Base-by-base conservation (phyloP, 2,329 filamentous ascomycete genomes). In the Xylaria sp. region DNA sequence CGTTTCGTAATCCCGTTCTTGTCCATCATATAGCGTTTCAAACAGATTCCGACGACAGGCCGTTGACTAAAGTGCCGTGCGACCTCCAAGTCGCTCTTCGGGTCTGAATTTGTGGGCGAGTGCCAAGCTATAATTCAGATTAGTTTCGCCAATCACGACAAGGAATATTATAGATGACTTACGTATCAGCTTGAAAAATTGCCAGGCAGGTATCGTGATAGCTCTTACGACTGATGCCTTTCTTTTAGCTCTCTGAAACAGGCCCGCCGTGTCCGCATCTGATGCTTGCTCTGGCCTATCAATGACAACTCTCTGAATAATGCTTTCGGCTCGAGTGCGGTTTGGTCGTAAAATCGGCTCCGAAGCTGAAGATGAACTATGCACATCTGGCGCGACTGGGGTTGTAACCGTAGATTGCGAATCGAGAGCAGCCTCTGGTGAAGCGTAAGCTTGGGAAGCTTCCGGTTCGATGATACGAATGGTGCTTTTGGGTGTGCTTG, bases 131-230 rank as follows among this genome's bases (percentile, higher is more conserved):
- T 61, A 68, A 65, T 49, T 33, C 17, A 56, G 69, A 75, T 84
- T 77, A 83, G 81, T 69, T 69, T 60, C 44, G 20, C 29, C 5
- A 2, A 27, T 49, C 44, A 25, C 17, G 10, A 20, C 63, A 22
- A 20, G 65, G 10, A 17, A 59, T 44, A 27, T 51, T 53, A 61
- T 60, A 60, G 60, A 31, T 2, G 73, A 84, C 91, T 81, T 82
- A 94, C 92, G 94, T 73, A 97, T 93, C 29, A 98, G 83, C 74
- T 92, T 93, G 80, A 97, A 98, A 76, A 98, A 97, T 75, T 97
- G 95, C 94, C 94, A 98, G 1, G 96, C 96, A 42, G 95, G 95
- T 83, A 98, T 97, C 65, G 95, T 90, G 15, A 98, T 92, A 73
- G 97, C 94, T 75, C 95, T 97, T 72, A 81, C 84, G 63, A 84